Base-by-base conservation (phyloP, 148 eudicot species). In the Vaccinium macrocarpon region DNA sequence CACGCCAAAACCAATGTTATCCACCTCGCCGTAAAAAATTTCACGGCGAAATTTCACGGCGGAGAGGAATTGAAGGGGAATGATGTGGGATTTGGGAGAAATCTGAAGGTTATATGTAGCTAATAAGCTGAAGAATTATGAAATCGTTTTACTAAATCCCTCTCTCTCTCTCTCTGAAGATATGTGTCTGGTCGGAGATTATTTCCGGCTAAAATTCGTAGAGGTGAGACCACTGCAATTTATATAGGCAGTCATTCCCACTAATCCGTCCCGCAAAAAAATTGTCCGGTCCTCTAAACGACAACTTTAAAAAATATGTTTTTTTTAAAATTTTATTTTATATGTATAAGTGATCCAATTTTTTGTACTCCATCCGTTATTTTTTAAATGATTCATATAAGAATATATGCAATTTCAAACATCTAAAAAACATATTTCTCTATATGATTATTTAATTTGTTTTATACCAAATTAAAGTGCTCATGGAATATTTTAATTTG, bases 201-300 rank as follows among this genome's bases (percentile, higher is more conserved):
- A 81, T 85, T 84, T 84, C 90, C 82, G 82, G 86, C 88, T 87
- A 89, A 88, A 88, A 88, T 87, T 89, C 87, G 78, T 52, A 79
- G 85, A 84, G 76, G 85, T 10, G 83, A 27, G 81, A 62, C 68
- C 5, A 25, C 8, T 50, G 82, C 59, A 0, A 78, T 87, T 88
- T 91, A 91, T 89, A 89, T 2, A 66, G 35, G 64, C 35, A 27
- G n/a, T 71, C n/a, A 49, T 71, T 1, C 13, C 10, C 8, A 1
- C 1, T 27, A 84, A 85, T 90, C 6, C 18, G 57, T 42, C 46
- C 46, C 38, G 2, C 46, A 42, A 42, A 42, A 42, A 42, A 42
- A 3, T 42, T 42, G 46, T 42, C 46, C 46, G 46, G 46, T 42
- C 46, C 6, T 42, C 6, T 42, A 5, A 42, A 42, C 46, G 46